Base-by-base conservation (phyloP, 805 yeast species). In the Komagataella pseudopastoris region DNA sequence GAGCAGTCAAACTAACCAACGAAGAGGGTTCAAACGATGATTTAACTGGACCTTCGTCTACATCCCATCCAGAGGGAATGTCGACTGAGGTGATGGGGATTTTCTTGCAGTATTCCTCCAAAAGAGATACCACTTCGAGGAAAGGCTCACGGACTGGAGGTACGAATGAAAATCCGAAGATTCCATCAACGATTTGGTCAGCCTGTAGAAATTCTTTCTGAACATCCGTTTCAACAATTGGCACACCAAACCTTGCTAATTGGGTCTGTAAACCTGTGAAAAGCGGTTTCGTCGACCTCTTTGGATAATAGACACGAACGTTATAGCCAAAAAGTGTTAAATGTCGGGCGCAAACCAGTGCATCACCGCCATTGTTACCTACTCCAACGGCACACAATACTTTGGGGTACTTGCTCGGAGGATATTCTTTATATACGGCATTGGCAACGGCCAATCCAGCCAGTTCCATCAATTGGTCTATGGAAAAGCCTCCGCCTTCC, bases 311-410 rank as follows among this genome's bases (percentile, higher is more conserved):
- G 0, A 91, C 74, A 4, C 76, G 68, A 1, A 97, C 96, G 4
- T 70, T 68, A 63, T 81, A 88, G 2, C 93, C 93, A 72, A 93
- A 80, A 10, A 89, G 67, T 56, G 79, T 78, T 55, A 93, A 70
- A 63, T 93, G 99, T 46, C 99, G 74, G 1, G 97, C 96, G 24
- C 96, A 95, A 1, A 93, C 99, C 12, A 93, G 69, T 0, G 98
- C 99, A 67, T 93, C 99, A 2, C 98, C 99, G 1, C 96, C 91
- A 61, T 93, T 93, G 61, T 93, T 93, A 1, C 99, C 99, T 0
- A 98, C 98, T 0, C 99, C 99, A 8, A 83, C 88, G 4, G 93
- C 70, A 1, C 93, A 76, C 46, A 90, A 68, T 1, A 89, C 82
- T 8, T 65, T 69, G 44, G 70, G 65, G 23, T 60, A 47, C 10